Base-by-base conservation (phyloP, 2,329 filamentous ascomycete genomes). In the Saccharata proteae region DNA sequence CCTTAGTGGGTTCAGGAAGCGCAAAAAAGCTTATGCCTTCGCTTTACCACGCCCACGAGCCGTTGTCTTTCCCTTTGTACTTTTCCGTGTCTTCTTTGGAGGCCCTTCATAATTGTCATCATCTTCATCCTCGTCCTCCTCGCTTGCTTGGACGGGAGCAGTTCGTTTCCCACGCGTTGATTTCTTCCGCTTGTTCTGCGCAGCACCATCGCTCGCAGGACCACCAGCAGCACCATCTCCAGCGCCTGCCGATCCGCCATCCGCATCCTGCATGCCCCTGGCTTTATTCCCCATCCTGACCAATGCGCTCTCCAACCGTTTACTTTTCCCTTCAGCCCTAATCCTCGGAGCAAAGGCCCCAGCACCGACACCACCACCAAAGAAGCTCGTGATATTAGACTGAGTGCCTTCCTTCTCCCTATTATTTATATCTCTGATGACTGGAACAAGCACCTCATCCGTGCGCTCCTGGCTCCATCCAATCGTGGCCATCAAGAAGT, bases 381-480 rank as follows among this genome's bases (percentile, higher is more conserved):
- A 94, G 54, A 77, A 98, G 15, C 77, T 68, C n/a, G 90, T 98
- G 42, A 98, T 93, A 44, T 98, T 98, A 36, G 76, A 77, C 62
- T 98, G 90, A 12, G 88, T 96, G 5, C 90, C 90, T 58, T 96
- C 90, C 16, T 74, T 67, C 41, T 83, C 80, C 22, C 90, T 69
- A 4, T 74, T 72, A 51, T 96, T 96, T 81, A 98, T 93, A 48
- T 98, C 90, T 35, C 77, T 71, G 40, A 98, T 90, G 2, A 98
- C 92, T 0, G 90, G 90, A 2, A 98, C 83, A 2, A 98, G 70
- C 2, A 98, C 81, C 55, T 98, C 90, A 47, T 98, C 90, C 0
- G 88, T 96, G 6, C 85, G 69, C 54, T 96, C 88, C 52, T 80
- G 77, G 33, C 68, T 76, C 90, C 90, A 98, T 0, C 90, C 90